Conservation (phyloP, 176 grass and related monocot species). For the Lolium multiflorum region DNA sequence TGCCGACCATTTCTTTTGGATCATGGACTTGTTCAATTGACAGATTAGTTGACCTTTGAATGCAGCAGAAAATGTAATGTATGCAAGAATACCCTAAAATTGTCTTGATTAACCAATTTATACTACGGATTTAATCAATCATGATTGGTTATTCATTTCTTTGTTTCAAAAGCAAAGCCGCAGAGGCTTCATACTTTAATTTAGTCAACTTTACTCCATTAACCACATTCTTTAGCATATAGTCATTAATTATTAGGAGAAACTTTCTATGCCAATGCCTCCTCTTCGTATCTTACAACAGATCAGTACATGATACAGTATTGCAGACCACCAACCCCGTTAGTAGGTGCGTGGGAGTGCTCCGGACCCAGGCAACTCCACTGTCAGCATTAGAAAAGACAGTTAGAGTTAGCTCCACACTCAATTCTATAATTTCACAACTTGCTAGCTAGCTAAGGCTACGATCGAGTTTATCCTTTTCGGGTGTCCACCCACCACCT, state of each 20-base stretch:
- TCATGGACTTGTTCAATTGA: conserved; percentile 12
- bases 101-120: conserved; percentile 10
- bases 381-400: conserved; percentile 10
- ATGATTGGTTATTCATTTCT: conserved; percentile 15
- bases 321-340: conserved; percentile 42
- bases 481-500: background rate
- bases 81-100: background rate
- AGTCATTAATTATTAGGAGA: background rate
- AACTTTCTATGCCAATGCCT: conserved; percentile 28
- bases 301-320: conserved; percentile 7
- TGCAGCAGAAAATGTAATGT: background rate
- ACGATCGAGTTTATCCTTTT: background rate
- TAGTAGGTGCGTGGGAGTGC: background rate
- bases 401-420: background rate
- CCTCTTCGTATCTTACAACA: conserved; percentile 23
- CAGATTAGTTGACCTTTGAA: conserved; percentile 34
- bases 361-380: conserved; percentile 11
- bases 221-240: conserved; percentile 18
- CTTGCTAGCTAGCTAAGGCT: background rate
- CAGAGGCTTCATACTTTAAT: conserved; percentile 16
- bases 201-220: conserved; percentile 36
- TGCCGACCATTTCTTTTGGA: background rate
- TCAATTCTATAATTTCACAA: background rate
- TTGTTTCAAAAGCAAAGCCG: background rate
- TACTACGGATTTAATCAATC: conserved; percentile 16